Percentiles rank a stretch among this genome's conserved stretches.
These are phyloP conservation scores for Nitzschia sp. DNA, from an alignment of 108 stramenopile species.

Conservation along the genomic window DNA sequence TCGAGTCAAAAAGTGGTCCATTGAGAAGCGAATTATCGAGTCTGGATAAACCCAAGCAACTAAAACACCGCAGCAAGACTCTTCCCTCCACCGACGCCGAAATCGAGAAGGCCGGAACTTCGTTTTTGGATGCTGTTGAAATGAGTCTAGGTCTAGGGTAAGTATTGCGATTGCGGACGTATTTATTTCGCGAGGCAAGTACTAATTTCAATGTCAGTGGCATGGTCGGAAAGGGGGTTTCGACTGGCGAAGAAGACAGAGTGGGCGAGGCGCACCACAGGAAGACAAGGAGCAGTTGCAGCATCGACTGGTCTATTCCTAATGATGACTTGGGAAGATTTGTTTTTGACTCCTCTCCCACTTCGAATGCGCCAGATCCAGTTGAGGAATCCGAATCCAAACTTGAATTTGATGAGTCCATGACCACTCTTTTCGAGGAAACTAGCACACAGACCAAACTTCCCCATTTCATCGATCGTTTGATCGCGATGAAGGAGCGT, in stretches of 20 bases:
- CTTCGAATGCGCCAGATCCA: neutral
- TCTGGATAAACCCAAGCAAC: neutral
- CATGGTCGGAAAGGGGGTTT: neutral
- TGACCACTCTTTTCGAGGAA: conserved; percentile 37
- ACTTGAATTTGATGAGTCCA: conserved; percentile 33
- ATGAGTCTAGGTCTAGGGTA: conserved; percentile 68
- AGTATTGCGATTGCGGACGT: conserved; percentile 25
- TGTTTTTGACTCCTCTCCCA: conserved; percentile 1
- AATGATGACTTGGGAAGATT: conserved; percentile 39
- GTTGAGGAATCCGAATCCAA: neutral
- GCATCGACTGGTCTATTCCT: conserved; percentile 87
- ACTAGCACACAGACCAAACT: conserved; percentile 35
- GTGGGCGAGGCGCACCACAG: conserved; percentile 80
- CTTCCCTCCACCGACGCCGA: conserved; percentile 66
- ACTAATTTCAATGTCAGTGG: conserved; percentile 1
- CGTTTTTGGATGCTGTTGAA: conserved; percentile 78
- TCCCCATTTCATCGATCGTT: conserved; percentile 74
- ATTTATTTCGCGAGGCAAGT: neutral
- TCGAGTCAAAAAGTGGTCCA: neutral
- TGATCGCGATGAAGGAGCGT: conserved; percentile 43
- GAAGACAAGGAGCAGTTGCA: conserved; percentile 78
- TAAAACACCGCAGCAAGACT: conserved; percentile 18
- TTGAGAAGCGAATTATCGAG: neutral
- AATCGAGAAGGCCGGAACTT: conserved; percentile 77
- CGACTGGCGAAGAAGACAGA: conserved; percentile 55